These are phyloP conservation scores for Hypericum perforatum DNA, from an alignment of 345 rosid genomes.

Conservation along the genomic window DNA sequence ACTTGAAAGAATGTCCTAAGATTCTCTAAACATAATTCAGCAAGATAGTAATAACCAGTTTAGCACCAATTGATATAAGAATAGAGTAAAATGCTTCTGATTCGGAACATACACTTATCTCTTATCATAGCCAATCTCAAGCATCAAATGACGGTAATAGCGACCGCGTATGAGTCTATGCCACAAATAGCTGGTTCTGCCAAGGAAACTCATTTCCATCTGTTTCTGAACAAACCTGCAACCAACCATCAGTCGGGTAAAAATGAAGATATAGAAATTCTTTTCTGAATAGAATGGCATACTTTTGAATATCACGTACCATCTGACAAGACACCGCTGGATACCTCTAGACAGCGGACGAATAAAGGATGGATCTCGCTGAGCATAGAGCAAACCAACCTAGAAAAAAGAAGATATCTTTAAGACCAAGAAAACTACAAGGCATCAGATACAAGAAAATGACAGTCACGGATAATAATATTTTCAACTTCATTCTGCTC, in stretches of 20 bases:
- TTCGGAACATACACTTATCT: constrained; percentile 6
- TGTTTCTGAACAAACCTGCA: constrained; percentile 73
- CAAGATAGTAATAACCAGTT: too few species aligned
- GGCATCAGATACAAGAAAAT: neutral
- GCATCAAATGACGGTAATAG: constrained; percentile 87
- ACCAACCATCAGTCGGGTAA: constrained; percentile 9
- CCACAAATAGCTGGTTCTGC: constrained; percentile 46
- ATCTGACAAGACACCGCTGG: constrained; percentile 85
- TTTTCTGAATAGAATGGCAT: neutral
- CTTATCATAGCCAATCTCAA: constrained; percentile 39
- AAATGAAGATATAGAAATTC: constrained; percentile 1
- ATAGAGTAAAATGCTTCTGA: too few species aligned
- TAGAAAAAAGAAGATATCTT: constrained; percentile 16
- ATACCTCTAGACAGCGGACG: constrained; percentile 80
- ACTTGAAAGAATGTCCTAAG: too few species aligned
- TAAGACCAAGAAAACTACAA: constrained; percentile 1
- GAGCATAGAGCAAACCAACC: constrained; percentile 88
- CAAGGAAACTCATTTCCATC: constrained; percentile 47
- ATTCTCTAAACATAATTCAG: too few species aligned
- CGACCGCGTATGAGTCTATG: constrained; percentile 72
- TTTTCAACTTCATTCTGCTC: too few species aligned
- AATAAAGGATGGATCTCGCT: constrained; percentile 78
- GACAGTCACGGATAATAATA: neutral
- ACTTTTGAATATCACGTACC: constrained; percentile 33
- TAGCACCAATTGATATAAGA: too few species aligned